These are phyloP conservation scores for Apiotrichum veenhuisii DNA, from an alignment of 1,284 basidiomycete genomes.

Conservation along the genomic window DNA sequence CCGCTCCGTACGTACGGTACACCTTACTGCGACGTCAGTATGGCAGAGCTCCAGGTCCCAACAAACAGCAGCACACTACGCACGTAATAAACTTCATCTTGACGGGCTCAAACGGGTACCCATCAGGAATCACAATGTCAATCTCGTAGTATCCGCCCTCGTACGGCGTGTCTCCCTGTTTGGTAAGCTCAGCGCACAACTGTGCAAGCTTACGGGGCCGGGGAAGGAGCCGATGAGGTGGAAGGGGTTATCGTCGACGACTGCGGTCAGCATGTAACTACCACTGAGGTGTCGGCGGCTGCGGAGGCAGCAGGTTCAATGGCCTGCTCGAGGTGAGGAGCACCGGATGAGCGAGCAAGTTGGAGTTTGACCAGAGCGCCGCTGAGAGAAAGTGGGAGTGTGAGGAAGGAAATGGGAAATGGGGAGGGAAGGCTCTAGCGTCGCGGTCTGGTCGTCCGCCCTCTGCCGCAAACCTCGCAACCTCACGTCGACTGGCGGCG, in stretches of 20 bases:
- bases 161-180: conserved; percentile 73
- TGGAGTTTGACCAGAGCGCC: too few relatives aligned
- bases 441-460: too few relatives aligned
- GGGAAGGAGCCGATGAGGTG: conserved; percentile 84
- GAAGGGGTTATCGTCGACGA: conserved; percentile 80
- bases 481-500: too few relatives aligned
- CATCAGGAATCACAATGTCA: conserved; percentile 90
- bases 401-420: too few relatives aligned
- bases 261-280: conserved; percentile 28
- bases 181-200: conserved; percentile 1
- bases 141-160: conserved; percentile 91
- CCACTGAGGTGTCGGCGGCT: not conserved
- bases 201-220: conserved; percentile 64
- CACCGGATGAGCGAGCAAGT: too few relatives aligned
- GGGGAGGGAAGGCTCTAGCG: not conserved
- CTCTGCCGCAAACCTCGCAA: too few relatives aligned
- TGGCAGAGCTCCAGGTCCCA: conserved; percentile 14
- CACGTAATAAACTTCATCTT: conserved; percentile 95
- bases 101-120: conserved; percentile 93
- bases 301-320: too few relatives aligned
- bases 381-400: too few relatives aligned
- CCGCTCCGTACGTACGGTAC: conserved; percentile 60
- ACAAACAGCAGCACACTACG: conserved; percentile 57
- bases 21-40: conserved; percentile 58
- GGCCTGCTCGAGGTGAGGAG: too few relatives aligned